Percentiles rank a stretch among this genome's conserved stretches.
phyloP scores from a whole-genome alignment of 169 alveolate genomes.

The Blepharisma undulans region DNA sequence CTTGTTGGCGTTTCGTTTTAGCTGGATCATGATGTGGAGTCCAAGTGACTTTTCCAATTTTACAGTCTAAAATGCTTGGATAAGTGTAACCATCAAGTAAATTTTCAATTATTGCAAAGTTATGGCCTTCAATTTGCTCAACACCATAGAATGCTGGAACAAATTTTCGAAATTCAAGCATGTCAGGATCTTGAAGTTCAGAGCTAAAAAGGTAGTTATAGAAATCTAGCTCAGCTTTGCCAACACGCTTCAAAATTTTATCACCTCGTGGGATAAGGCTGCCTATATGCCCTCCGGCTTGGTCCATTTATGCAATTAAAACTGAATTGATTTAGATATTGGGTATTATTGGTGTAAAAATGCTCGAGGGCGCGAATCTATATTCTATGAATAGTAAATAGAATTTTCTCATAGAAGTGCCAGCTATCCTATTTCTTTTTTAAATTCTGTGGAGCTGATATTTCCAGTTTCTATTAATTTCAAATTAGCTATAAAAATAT shows the following conservation, averaged over 20 bases:
- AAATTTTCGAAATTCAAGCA: not conserved
- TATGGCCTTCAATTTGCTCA: not conserved
- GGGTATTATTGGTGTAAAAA: not conserved
- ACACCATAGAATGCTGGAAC: slow-evolving; percentile 24
- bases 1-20: not conserved
- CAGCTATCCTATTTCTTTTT: no score
- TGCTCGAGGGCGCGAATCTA: not conserved
- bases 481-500: not conserved
- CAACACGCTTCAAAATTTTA: not conserved
- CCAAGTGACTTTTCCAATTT: slow-evolving; percentile 36
- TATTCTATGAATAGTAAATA: not conserved
- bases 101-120: not conserved
- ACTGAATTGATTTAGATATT: not conserved
- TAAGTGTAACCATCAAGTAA: not conserved
- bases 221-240: not conserved
- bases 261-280: not conserved
- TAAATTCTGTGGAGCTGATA: not conserved
- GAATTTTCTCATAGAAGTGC: no score
- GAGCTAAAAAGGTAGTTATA: not conserved
- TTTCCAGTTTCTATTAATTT: no score
- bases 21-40: not conserved
- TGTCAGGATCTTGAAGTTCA: not conserved
- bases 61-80: slow-evolving; percentile 28
- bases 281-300: slow-evolving; percentile 36
- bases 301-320: not conserved